Conservation (phyloP, 371 early-diverging fungal species). For the Mortierella sp. region DNA sequence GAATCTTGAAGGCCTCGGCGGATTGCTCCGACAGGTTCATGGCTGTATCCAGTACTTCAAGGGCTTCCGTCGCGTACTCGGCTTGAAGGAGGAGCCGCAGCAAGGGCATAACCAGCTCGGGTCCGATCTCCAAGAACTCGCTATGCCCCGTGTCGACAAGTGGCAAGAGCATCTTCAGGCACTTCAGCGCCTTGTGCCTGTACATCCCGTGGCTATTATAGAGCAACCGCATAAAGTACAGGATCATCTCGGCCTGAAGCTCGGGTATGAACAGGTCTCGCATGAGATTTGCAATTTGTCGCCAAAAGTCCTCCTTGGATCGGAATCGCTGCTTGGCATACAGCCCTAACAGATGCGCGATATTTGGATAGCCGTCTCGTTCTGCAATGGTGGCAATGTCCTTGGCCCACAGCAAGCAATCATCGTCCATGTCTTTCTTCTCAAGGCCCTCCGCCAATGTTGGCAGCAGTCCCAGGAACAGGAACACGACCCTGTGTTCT, state of each 20-base stretch:
- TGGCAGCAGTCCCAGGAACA: conserved; percentile 77
- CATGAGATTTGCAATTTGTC: conserved; percentile 70
- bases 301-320: conserved; percentile 76
- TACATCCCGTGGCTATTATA: conserved; percentile 71
- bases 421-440: conserved; percentile 44
- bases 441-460: conserved; percentile 75
- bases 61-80: conserved; percentile 72
- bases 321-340: conserved; percentile 77
- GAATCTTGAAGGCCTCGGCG: conserved; percentile 44
- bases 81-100: conserved; percentile 70
- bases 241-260: conserved; percentile 68
- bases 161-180: conserved; percentile 74
- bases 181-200: conserved; percentile 69
- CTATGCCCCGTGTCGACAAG: conserved; percentile 56
- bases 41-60: conserved; percentile 75
- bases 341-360: conserved; percentile 67
- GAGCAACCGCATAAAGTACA: conserved; percentile 72
- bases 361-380: conserved; percentile 56
- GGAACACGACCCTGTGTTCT: conserved; percentile 68
- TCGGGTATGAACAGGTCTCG: conserved; percentile 73
- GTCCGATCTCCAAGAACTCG: conserved; percentile 52
- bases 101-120: conserved; percentile 62
- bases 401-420: conserved; percentile 60
- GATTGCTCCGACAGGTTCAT: conserved; percentile 59
- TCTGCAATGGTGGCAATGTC: conserved; percentile 67